Percentiles rank a stretch among this genome's conserved stretches.
Evolutionary conservation across 208 protist species (phyloP).

Genomic region (Porcisia hertigi): DNA sequence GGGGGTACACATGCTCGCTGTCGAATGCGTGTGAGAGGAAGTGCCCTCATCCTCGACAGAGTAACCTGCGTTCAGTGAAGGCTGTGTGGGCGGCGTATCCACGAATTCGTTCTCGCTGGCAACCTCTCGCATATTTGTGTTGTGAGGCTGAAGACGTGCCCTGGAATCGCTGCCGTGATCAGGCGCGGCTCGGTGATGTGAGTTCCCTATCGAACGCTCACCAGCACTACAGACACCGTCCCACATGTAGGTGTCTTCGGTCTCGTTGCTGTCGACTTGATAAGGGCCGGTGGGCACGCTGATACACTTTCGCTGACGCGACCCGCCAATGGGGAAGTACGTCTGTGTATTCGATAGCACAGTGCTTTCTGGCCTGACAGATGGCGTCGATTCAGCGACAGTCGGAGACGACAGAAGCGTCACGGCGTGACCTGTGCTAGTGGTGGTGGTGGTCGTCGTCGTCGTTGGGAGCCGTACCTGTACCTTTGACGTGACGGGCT

Average conservation of each 20-base stretch:
- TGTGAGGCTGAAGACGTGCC: neutral
- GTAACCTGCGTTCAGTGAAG: neutral
- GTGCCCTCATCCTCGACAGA: neutral
- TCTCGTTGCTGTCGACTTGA: slow-evolving; percentile 5
- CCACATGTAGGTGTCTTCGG: slow-evolving; percentile 6
- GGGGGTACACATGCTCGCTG: neutral
- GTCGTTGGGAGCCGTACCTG: neutral
- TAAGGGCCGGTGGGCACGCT: slow-evolving; percentile 16
- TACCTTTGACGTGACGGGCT: neutral
- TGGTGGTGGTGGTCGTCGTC: too few species aligned
- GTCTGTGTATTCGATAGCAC: neutral
- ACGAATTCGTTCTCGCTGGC: neutral
- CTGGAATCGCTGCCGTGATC: neutral
- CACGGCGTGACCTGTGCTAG: neutral
- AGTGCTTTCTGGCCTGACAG: neutral
- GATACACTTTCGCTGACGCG: slow-evolving; percentile 27
- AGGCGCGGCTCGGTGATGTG: neutral
- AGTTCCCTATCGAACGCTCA: slow-evolving; percentile 13
- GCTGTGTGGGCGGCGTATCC: neutral
- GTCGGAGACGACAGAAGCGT: neutral
- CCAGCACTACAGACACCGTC: slow-evolving; percentile 4
- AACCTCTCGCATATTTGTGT: neutral
- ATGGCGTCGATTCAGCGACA: neutral
- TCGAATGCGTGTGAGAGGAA: neutral
- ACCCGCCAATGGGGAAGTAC: slow-evolving; percentile 19